These are phyloP conservation scores for Aspergillus campestris DNA, from an alignment of 495 filamentous ascomycete genomes.

Conservation along the genomic window DNA sequence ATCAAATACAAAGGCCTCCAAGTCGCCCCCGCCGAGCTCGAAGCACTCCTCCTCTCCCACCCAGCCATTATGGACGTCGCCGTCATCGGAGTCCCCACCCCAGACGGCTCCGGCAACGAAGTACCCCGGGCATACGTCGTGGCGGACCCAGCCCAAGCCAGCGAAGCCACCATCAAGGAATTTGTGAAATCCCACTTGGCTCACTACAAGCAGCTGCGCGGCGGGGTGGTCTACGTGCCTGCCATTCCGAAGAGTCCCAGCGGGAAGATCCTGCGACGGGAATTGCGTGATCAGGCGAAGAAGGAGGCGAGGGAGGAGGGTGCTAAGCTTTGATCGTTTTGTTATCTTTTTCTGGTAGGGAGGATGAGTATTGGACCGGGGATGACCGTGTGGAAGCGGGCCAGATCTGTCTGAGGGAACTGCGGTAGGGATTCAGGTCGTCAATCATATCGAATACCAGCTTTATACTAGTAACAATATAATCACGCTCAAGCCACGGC, in stretches of 20 bases:
- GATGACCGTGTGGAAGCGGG: too few species aligned
- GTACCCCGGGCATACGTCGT: constrained; percentile 69
- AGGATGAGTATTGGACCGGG: too few species aligned
- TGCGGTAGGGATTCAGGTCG: too few species aligned
- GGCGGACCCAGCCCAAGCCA: constrained; percentile 32
- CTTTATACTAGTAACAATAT: too few species aligned
- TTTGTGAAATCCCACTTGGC: constrained; percentile 12
- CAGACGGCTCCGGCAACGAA: constrained; percentile 54
- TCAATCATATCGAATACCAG: too few species aligned
- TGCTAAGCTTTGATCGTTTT: too few species aligned
- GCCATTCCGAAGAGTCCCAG: constrained; percentile 12
- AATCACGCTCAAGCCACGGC: too few species aligned
- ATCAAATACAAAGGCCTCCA: constrained; percentile 73
- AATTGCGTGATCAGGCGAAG: constrained; percentile 11
- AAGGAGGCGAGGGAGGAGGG: constrained; percentile 1
- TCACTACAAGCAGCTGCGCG: constrained; percentile 14
- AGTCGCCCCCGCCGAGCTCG: constrained; percentile 68
- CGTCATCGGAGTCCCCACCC: constrained; percentile 58
- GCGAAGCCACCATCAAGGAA: constrained; percentile 29
- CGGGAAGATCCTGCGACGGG: constrained; percentile 14
- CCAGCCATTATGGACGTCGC: constrained; percentile 58
- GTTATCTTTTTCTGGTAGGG: too few species aligned
- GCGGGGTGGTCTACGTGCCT: constrained; percentile 10
- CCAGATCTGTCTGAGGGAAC: too few species aligned
- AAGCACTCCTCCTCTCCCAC: constrained; percentile 54